Base-by-base conservation (phyloP, 2,329 filamentous ascomycete species). In the Phialophora chinensis region DNA sequence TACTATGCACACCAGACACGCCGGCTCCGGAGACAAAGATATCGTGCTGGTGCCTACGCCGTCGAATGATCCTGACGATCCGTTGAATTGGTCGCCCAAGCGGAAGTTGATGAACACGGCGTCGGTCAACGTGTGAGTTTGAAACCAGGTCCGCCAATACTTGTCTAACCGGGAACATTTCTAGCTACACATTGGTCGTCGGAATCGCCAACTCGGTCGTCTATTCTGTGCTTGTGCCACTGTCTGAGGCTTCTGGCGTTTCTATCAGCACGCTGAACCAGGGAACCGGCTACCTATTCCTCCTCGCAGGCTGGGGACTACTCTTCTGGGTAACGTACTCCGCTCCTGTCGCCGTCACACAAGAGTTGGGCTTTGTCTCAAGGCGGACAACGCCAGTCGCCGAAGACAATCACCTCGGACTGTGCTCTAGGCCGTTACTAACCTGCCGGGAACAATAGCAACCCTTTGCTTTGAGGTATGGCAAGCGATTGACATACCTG, bases 251-350 rank as follows among this genome's bases (percentile, higher is more conserved):
- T 2, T 80, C 80, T 0, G 78, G 77, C 1, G 71, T 84, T 4
- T 81, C 77, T 0, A 70, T 84, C 17, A 74, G 71, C 7, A 79
- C 81, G 44, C 70, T 84, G 14, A 84, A 84, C 66, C 76, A 79
- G 62, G 82, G 82, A 5, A 83, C 80, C 4, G 82, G 82, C 3
- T 82, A 81, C 42, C 79, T 82, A 77, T 79, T 79, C 63, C 71
- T 80, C 0, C 71, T 79, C 14, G 73, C 76, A 3, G 77, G 78
- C 20, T 79, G 77, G 77, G 76, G 74, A 0, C 72, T 75, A 23
- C 63, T 79, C 5, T 72, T 79, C 42, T 83, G 81, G 49, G 49
- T 52, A 52, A 52, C 10, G 10, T 14, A 23, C 49, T 14, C 20
- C 20, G 33, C 12, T 23, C 25, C 49, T 2, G 2, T 11, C 49